Evolutionary conservation across 768 basidiomycete genomes (phyloP).

Genomic region (Leccinum disarticulatum): DNA sequence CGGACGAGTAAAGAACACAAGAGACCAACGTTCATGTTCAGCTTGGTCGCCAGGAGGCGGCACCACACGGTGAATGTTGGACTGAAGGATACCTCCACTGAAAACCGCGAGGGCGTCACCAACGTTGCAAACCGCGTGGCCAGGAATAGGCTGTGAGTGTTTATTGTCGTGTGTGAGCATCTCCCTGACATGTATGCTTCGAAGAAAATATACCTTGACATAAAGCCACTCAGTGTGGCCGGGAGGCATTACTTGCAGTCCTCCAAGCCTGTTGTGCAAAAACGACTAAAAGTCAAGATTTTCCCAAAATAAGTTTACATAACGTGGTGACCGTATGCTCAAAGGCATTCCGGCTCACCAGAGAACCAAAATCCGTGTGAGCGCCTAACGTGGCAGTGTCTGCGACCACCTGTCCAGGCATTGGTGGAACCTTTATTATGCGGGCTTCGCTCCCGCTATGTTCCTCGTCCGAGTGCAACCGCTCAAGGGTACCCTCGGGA

Average conservation of each 20-base stretch:
- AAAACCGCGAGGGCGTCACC: slow-evolving; percentile 63
- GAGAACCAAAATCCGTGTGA: slow-evolving; percentile 75
- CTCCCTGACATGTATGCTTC: background rate
- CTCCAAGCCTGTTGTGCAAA: slow-evolving; percentile 68
- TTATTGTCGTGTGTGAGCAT: background rate
- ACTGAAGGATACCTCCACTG: slow-evolving; percentile 62
- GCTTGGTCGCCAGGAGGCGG: slow-evolving; percentile 61
- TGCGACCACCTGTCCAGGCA: slow-evolving; percentile 23
- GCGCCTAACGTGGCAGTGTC: slow-evolving; percentile 53
- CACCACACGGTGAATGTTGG: slow-evolving; percentile 63
- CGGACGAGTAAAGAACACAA: slow-evolving; percentile 69
- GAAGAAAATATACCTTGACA: slow-evolving; percentile 45
- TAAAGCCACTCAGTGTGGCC: slow-evolving; percentile 66
- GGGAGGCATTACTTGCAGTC: slow-evolving; percentile 66
- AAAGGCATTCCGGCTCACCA: slow-evolving; percentile 39
- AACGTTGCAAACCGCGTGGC: slow-evolving; percentile 59
- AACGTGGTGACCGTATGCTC: background rate
- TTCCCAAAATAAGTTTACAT: background rate
- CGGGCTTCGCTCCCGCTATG: slow-evolving; percentile 59
- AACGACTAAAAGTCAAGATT: slow-evolving; percentile 45
- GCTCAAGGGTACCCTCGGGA: slow-evolving; percentile 45
- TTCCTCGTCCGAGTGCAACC: slow-evolving; percentile 44
- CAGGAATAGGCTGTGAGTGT: slow-evolving; percentile 43
- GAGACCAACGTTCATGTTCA: slow-evolving; percentile 56
- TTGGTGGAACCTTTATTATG: slow-evolving; percentile 49